A percentile compares a stretch with the other conserved stretches of the same genome.
phyloP scores from a whole-genome alignment of 768 basidiomycete genomes.

The Mycena polygramma region DNA sequence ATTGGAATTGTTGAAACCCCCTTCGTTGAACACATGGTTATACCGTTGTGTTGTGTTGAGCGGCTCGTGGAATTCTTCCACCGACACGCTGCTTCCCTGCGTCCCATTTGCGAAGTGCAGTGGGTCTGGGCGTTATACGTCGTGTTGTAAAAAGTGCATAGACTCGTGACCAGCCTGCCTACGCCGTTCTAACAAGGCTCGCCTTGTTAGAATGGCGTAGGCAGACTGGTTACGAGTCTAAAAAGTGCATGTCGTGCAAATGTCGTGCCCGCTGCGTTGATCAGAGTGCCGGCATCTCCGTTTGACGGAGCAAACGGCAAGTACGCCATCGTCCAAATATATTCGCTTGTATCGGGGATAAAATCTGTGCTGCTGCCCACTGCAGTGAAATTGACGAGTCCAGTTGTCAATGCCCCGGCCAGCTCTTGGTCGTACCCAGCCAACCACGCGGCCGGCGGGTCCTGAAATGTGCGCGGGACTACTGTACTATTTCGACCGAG shows the following conservation, averaged over 20 bases:
- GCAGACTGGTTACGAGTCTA: too few relatives aligned
- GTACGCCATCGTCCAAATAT: constrained; percentile 20
- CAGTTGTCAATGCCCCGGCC: too few relatives aligned
- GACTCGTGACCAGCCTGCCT: too few relatives aligned
- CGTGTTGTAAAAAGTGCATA: constrained; percentile 26
- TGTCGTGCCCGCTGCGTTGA: constrained; percentile 22
- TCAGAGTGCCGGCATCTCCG: background rate
- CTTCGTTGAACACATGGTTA: background rate
- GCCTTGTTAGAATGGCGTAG: too few relatives aligned
- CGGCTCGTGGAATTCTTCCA: constrained; percentile 13
- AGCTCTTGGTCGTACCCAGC: background rate
- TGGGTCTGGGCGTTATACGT: constrained; percentile 9
- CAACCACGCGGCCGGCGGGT: background rate
- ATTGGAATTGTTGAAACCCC: background rate
- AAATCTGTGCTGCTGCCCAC: too few relatives aligned
- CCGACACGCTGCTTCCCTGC: constrained; percentile 11
- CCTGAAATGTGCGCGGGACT: background rate
- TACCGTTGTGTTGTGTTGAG: background rate
- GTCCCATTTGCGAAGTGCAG: constrained; percentile 23
- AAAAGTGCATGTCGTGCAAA: too few relatives aligned
- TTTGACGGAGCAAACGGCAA: constrained; percentile 14
- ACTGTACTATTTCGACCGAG: too few relatives aligned
- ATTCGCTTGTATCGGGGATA: background rate
- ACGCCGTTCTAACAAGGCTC: too few relatives aligned
- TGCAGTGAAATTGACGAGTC: too few relatives aligned